Evolutionary conservation across 805 yeast genomes (phyloP).

Genomic region (Starmerella bombi): DNA sequence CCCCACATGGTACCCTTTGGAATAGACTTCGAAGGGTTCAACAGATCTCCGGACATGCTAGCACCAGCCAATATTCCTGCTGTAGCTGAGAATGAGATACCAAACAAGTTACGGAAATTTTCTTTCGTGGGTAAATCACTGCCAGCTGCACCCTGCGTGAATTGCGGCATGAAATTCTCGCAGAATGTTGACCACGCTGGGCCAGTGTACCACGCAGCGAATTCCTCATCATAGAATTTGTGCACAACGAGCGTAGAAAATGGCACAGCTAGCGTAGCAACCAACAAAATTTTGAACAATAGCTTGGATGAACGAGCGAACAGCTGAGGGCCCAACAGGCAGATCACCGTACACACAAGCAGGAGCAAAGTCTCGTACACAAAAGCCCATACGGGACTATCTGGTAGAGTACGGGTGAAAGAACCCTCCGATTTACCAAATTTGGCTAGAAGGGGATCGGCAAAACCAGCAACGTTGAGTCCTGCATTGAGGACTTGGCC

Average conservation of each 20-base stretch:
- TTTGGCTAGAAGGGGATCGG: conserved; percentile 76
- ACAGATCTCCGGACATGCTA: conserved; percentile 90
- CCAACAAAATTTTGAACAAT: conserved; percentile 49
- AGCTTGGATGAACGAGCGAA: conserved; percentile 75
- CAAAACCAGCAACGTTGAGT: conserved; percentile 87
- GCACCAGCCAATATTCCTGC: conserved; percentile 99
- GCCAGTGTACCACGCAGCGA: conserved; percentile 47
- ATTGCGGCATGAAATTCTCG: conserved; percentile 61
- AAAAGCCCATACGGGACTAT: conserved; percentile 55
- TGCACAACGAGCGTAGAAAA: conserved; percentile 51
- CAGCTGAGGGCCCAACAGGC: conserved; percentile 65
- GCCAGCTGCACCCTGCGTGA: conserved; percentile 88
- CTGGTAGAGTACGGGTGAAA: conserved; percentile 47
- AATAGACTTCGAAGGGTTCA: conserved; percentile 73
- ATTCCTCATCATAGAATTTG: conserved; percentile 36
- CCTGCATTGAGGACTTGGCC: conserved; percentile 87
- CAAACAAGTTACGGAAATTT: conserved; percentile 74
- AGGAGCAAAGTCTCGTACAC: conserved; percentile 58
- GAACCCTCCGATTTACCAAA: conserved; percentile 54
- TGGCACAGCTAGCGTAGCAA: conserved; percentile 73
- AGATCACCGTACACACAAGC: conserved; percentile 57
- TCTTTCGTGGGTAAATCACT: conserved; percentile 51
- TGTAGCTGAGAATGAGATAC: conserved; percentile 94
- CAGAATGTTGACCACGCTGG: conserved; percentile 51
- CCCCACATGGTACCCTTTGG: conserved; percentile 93